These are phyloP conservation scores for Apiotrichum siamense DNA, from an alignment of 1,284 basidiomycete species.

Conservation along the genomic window DNA sequence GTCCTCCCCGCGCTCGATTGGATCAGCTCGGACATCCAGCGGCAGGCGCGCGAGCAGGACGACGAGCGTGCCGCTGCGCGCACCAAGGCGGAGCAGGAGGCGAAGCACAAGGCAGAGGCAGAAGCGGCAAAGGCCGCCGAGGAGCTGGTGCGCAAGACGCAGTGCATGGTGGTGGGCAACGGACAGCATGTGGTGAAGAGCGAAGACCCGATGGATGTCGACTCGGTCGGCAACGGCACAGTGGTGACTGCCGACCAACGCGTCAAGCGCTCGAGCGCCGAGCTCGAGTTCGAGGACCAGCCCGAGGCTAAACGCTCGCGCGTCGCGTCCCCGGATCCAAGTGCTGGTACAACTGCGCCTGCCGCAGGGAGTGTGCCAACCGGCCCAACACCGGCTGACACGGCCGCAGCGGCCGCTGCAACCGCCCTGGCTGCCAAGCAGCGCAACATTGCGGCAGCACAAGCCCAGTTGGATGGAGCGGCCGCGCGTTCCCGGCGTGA, in stretches of 20 bases:
- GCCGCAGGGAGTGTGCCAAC: conserved; percentile 3
- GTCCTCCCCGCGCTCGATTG: conserved; percentile 27
- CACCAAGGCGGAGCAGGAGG: background rate
- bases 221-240: background rate
- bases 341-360: background rate
- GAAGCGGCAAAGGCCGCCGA: no score
- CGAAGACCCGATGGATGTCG: conserved; percentile 7
- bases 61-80: background rate
- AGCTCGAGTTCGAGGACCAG: background rate
- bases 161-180: background rate
- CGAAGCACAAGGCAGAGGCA: conserved; percentile 5
- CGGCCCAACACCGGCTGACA: conserved; percentile 6
- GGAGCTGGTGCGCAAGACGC: background rate
- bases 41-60: conserved; percentile 1
- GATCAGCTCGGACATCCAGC: conserved; percentile 26
- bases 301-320: conserved; percentile 7
- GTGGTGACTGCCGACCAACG: background rate
- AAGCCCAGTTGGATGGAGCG: background rate
- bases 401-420: conserved; percentile 1
- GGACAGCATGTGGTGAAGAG: background rate
- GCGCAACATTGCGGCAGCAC: background rate
- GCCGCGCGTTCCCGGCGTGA: no score
- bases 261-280: background rate
- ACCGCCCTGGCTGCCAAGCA: background rate
- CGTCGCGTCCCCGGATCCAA: background rate